Evolutionary conservation across 345 rosid species (phyloP).

Genomic region (Eucalyptus pumila): DNA sequence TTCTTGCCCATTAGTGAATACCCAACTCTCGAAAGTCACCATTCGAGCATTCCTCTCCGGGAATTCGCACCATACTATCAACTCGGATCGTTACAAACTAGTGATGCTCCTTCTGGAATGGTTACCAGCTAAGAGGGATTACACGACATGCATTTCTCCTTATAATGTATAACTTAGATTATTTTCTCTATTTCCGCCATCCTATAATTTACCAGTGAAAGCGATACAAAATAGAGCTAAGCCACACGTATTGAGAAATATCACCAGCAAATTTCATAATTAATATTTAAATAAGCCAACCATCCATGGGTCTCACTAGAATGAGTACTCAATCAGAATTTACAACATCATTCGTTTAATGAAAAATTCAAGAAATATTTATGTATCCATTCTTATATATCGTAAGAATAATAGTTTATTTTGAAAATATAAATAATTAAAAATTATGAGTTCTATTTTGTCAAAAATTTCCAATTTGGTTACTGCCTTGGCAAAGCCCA

Average conservation of each 20-base stretch:
- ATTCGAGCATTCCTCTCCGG: neutral
- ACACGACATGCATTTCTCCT: neutral
- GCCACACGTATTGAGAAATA: neutral
- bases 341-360: neutral
- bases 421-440: too few species aligned
- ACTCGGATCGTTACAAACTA: neutral
- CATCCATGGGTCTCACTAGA: neutral
- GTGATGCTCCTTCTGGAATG: neutral
- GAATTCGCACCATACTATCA: neutral
- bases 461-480: too few species aligned
- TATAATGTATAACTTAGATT: neutral
- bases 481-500: too few species aligned
- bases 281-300: neutral
- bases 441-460: too few species aligned
- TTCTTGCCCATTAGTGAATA: neutral
- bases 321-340: neutral
- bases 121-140: neutral
- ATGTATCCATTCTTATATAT: too few species aligned
- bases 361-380: too few species aligned
- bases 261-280: neutral
- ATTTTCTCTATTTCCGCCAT: neutral
- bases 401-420: too few species aligned
- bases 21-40: neutral
- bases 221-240: neutral
- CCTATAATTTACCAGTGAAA: neutral